phyloP scores from a whole-genome alignment of 148 eudicot species.

The Chenopodium quinoa region DNA sequence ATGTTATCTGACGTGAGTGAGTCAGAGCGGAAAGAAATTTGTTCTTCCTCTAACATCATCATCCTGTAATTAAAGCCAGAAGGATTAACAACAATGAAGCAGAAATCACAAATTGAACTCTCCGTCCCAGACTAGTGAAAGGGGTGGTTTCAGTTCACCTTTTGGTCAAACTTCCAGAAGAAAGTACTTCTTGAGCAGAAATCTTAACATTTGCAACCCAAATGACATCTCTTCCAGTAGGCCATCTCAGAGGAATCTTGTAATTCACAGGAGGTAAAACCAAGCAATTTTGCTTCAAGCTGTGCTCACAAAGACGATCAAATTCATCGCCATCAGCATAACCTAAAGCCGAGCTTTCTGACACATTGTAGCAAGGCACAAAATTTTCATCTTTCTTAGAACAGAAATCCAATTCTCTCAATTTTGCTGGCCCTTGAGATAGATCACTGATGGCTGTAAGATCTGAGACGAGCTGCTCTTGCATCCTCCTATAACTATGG shows the following conservation, averaged over 20 bases:
- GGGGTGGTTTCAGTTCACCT: constrained; percentile 46
- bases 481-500: constrained; percentile 74
- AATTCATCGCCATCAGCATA: constrained; percentile 49
- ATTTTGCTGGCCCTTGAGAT: constrained; percentile 63
- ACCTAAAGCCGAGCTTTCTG: constrained; percentile 67
- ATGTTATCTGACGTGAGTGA: constrained; percentile 78
- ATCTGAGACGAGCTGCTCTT: constrained; percentile 86
- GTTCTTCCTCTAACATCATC: constrained; percentile 99
- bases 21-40: constrained; percentile 86
- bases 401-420: constrained; percentile 76
- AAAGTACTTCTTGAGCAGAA: constrained; percentile 92
- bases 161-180: constrained; percentile 96
- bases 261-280: constrained; percentile 72
- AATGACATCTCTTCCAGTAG: constrained; percentile 92
- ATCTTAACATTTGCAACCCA: constrained; percentile 94
- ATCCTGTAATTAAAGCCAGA: constrained; percentile 49
- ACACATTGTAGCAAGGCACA: constrained; percentile 84
- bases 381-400: constrained; percentile 58
- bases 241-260: constrained; percentile 90
- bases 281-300: constrained; percentile 55
- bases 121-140: constrained; percentile 3
- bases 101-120: constrained; percentile 11
- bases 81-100: background rate
- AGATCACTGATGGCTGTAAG: constrained; percentile 78
- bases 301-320: constrained; percentile 63